Evolutionary conservation across 169 alveolate species (phyloP), one percentile per base, ranked within the genome.

Genomic region (Theileria annulata): DNA sequence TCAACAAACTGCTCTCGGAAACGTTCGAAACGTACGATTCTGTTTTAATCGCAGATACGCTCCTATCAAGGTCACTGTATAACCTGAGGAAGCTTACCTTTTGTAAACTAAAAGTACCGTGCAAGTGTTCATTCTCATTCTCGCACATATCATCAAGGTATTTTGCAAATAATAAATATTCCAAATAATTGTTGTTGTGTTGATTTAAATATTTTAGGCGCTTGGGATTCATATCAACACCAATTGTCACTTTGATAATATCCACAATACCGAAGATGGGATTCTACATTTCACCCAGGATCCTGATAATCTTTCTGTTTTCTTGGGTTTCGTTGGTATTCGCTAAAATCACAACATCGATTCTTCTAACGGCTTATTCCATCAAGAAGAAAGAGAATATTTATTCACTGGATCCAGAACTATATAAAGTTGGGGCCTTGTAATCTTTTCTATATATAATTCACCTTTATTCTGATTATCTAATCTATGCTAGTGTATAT

Each of bases 221-320:
- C 51, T 69, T 89, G 64, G 94, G 94, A 10, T 89, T 86, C 75
- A 89, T 89, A 88, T 77, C 94, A 27, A 74, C 90, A 75, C 92
- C 94, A 12, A 84, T 90, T 8, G 88, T 90, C 31, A 84, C 92
- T 3, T 74, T 90, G 47, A 80, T 90, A 33, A 83, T 90, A 19
- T 90, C 92, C 72, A 84, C 83, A 48, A 71, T 90, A n/a, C 94
- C 94, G 19, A 80, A 87, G 67, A 80, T 64, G 21, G 58, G 78
- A 21, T 69, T 19, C 51, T 23, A 59, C 35, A 54, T 76, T 33
- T 68, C 86, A 33, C 10, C 71, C 30, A 8, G 56, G 69, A 30
- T 71, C 0, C 77, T 76, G 56, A 21, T 62, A 10, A 21, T 47
- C n/a, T 71, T 72, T 9, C 28, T 69, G 30, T 37, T 51, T 15